These are phyloP conservation scores for Silybum marianum DNA, from an alignment of 129 eudicot genomes.

Conservation along the genomic window DNA sequence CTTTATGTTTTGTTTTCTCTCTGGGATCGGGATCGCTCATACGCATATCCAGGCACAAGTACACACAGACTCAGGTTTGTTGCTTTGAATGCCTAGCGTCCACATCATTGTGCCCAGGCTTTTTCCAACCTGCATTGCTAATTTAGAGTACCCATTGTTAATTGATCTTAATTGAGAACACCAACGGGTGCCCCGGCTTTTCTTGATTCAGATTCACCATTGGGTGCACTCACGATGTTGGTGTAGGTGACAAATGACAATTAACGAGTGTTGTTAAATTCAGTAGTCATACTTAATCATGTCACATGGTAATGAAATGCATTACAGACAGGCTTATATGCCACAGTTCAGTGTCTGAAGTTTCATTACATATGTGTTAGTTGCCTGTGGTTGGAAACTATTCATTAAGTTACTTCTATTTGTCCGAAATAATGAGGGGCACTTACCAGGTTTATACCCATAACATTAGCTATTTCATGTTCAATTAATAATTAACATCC, in stretches of 20 bases:
- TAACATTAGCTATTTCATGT: background rate
- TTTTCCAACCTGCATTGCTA: conserved; percentile 7
- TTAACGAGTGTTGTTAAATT: background rate
- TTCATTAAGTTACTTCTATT: conserved; percentile 3
- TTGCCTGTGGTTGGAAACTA: background rate
- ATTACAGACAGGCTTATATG: conserved; percentile 11
- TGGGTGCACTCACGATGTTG: conserved; percentile 18
- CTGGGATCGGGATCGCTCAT: background rate
- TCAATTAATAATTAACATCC: conserved; percentile 5
- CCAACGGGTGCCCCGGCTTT: background rate
- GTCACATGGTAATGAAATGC: conserved; percentile 10
- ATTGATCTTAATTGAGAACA: background rate
- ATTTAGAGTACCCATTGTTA: background rate
- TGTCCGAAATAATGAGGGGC: background rate
- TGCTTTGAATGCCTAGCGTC: conserved; percentile 4
- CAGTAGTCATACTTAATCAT: background rate
- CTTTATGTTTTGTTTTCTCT: conserved; percentile 4
- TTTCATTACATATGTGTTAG: background rate
- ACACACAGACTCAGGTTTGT: conserved; percentile 1
- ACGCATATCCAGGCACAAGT: background rate
- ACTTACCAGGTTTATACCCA: background rate
- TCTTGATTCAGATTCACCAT: background rate
- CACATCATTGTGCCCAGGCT: background rate
- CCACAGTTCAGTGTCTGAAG: conserved; percentile 15
- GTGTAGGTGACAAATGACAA: conserved; percentile 3